Evolutionary conservation across 768 basidiomycete species (phyloP).

Genomic region (Boletus reticuloceps): DNA sequence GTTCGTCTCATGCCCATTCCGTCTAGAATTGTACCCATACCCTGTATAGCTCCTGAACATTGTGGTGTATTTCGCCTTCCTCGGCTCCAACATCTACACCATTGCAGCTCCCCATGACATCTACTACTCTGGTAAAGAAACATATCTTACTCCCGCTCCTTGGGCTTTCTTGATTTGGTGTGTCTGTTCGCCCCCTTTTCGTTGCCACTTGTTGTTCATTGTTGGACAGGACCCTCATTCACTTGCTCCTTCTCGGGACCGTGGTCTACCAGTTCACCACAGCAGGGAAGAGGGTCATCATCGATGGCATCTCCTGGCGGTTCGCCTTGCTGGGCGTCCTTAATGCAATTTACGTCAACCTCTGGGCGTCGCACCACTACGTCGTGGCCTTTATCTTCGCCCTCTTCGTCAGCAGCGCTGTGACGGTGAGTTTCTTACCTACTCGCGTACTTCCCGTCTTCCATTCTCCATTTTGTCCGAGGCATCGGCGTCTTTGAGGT

Average conservation of each 20-base stretch:
- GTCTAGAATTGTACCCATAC: neutral
- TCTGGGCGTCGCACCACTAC: slow-evolving; percentile 81
- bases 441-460: slow-evolving; percentile 1
- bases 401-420: slow-evolving; percentile 79
- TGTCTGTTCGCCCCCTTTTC: slow-evolving; percentile 12
- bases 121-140: slow-evolving; percentile 76
- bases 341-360: slow-evolving; percentile 85
- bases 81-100: slow-evolving; percentile 90
- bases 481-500: slow-evolving; percentile 1
- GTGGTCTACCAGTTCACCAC: slow-evolving; percentile 89
- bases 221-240: slow-evolving; percentile 71
- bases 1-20: slow-evolving; percentile 30
- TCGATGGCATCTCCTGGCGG: slow-evolving; percentile 89
- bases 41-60: slow-evolving; percentile 66
- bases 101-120: slow-evolving; percentile 71
- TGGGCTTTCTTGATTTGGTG: slow-evolving; percentile 93
- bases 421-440: slow-evolving; percentile 37
- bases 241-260: slow-evolving; percentile 86
- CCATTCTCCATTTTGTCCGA: slow-evolving; percentile 14
- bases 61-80: slow-evolving; percentile 76
- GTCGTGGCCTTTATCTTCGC: slow-evolving; percentile 82
- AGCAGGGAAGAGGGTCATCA: slow-evolving; percentile 68
- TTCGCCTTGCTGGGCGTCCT: slow-evolving; percentile 86
- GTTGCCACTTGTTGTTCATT: slow-evolving; percentile 8
- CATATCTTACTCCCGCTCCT: slow-evolving; percentile 91